Conservation (phyloP, 176 grass and related monocot species). For the bread wheat (Triticum aestivum) region DNA sequence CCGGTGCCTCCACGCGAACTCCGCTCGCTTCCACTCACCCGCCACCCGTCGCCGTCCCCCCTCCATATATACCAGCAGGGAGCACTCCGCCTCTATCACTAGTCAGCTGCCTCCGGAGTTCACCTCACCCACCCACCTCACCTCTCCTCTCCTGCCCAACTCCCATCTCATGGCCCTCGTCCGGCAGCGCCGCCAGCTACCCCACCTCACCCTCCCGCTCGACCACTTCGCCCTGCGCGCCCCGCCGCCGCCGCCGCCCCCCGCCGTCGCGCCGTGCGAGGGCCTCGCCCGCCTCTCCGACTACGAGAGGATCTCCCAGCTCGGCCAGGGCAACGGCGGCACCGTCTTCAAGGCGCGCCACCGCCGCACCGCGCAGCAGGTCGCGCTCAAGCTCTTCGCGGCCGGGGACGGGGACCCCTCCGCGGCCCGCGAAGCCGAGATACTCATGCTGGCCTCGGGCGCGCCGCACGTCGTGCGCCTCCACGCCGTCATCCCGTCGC, state of each 20-base stretch:
- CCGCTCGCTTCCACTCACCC: slow-evolving; percentile 24
- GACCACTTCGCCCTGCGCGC: slow-evolving; percentile 33
- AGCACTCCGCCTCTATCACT: background rate
- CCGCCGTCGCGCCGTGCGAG: slow-evolving; percentile 22
- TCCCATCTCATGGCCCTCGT: slow-evolving; percentile 56
- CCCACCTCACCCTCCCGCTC: slow-evolving; percentile 61
- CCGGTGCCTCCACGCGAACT: slow-evolving; percentile 34
- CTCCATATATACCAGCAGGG: slow-evolving; percentile 24
- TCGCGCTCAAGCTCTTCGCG: slow-evolving; percentile 58
- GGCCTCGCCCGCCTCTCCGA: slow-evolving; percentile 49
- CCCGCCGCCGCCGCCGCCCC: slow-evolving; percentile 19
- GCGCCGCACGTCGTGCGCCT: slow-evolving; percentile 62
- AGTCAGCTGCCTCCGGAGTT: background rate
- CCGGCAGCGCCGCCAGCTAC: slow-evolving; percentile 64
- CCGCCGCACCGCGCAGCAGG: slow-evolving; percentile 27
- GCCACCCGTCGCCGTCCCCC: background rate
- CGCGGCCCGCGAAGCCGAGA: slow-evolving; percentile 64
- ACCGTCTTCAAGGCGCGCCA: slow-evolving; percentile 77
- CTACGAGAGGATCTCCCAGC: slow-evolving; percentile 68
- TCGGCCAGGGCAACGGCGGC: slow-evolving; percentile 87
- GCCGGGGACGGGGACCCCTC: slow-evolving; percentile 36
- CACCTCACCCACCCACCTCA: background rate
- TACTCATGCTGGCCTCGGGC: slow-evolving; percentile 56
- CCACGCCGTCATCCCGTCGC: slow-evolving; percentile 49
- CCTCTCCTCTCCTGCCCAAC: background rate